phyloP scores from a whole-genome alignment of 805 yeast genomes.

The Saccharomycopsis capsularis region DNA sequence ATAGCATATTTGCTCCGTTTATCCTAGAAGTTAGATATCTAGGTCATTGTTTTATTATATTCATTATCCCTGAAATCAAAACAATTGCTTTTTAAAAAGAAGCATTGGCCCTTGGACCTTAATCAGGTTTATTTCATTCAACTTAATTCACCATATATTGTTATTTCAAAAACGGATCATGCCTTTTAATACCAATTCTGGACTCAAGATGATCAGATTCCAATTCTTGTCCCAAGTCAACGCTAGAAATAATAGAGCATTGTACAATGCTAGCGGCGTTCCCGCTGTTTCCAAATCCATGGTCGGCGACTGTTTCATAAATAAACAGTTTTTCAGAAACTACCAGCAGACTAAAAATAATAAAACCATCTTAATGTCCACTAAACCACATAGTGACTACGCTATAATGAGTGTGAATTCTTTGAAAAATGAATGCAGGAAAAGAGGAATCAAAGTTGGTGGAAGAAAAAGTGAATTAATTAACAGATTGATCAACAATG shows the following conservation, averaged over 20 bases:
- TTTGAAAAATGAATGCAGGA: slow-evolving; percentile 51
- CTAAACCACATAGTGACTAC: slow-evolving; percentile 17
- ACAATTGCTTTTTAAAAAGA: no score
- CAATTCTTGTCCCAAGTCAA: background rate
- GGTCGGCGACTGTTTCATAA: no score
- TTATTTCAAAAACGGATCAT: no score
- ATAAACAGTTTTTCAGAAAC: background rate
- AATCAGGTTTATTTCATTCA: no score
- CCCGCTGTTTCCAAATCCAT: background rate
- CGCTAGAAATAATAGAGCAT: background rate
- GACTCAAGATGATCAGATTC: background rate
- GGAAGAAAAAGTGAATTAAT: slow-evolving; percentile 57
- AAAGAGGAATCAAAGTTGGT: slow-evolving; percentile 51
- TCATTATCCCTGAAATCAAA: no score
- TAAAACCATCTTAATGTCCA: slow-evolving; percentile 12
- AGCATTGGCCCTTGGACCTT: no score
- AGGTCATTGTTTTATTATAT: no score
- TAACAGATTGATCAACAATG: slow-evolving; percentile 24
- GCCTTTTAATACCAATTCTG: no score
- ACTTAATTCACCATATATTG: no score
- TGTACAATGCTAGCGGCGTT: no score
- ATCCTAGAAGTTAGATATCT: no score
- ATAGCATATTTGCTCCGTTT: no score
- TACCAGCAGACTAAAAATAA: slow-evolving; percentile 19
- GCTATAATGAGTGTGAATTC: slow-evolving; percentile 43